Evolutionary conservation across 106 monocot species (phyloP).

Genomic region (Platanthera zijinensis): DNA sequence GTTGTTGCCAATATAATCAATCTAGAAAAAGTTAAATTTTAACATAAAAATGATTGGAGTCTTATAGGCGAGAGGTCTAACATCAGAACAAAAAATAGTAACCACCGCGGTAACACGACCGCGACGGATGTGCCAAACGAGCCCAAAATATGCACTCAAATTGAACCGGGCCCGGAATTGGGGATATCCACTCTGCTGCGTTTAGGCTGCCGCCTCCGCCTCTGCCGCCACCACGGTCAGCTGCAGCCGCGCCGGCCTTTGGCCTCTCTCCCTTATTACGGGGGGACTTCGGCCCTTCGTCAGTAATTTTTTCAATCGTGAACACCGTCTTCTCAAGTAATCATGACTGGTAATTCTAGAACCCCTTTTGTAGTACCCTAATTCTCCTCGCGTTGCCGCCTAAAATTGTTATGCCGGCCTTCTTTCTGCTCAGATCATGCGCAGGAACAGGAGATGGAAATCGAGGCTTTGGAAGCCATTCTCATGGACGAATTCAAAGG

Average conservation of each 20-base stretch:
- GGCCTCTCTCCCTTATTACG: neutral
- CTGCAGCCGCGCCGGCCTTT: neutral
- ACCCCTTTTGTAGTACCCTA: neutral
- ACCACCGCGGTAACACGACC: too few relatives aligned
- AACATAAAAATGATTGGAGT: too few relatives aligned
- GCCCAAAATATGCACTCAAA: too few relatives aligned
- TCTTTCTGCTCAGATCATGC: conserved; percentile 27
- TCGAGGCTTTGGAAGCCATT: conserved; percentile 67
- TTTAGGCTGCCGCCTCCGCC: neutral
- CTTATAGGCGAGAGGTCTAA: too few relatives aligned
- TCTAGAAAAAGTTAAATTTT: too few relatives aligned
- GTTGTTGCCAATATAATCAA: too few relatives aligned
- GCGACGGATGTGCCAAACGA: too few relatives aligned
- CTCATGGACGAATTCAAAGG: conserved; percentile 68
- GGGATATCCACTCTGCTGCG: neutral
- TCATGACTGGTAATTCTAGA: neutral
- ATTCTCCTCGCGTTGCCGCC: neutral
- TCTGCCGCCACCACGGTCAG: neutral
- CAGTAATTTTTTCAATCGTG: neutral
- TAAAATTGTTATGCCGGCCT: neutral
- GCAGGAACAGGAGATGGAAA: conserved; percentile 83
- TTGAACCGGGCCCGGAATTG: too few relatives aligned
- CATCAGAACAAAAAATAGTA: too few relatives aligned
- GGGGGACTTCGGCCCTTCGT: neutral
- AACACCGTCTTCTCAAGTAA: neutral